phyloP scores from a whole-genome alignment of 306 rosid species.

The Rubus parviflorus region DNA sequence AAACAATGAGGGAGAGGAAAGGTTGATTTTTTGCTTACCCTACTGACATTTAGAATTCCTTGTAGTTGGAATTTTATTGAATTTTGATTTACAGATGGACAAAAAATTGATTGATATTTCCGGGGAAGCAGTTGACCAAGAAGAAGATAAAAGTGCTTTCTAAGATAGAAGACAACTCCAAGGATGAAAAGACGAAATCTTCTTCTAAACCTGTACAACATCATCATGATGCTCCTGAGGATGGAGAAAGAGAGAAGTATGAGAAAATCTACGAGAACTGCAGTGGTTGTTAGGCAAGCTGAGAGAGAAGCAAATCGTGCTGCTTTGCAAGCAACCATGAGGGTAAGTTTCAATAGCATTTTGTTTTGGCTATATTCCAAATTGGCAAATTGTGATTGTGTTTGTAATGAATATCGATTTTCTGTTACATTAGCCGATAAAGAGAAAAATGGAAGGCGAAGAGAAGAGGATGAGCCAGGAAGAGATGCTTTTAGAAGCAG shows the following conservation, averaged over 20 bases:
- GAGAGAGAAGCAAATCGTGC: conserved; percentile 96
- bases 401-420: conserved; percentile 8
- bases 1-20: conserved; percentile 54
- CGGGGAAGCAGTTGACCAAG: conserved; percentile 65
- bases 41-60: background rate
- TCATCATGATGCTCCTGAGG: conserved; percentile 57
- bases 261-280: conserved; percentile 84
- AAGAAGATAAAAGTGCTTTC: conserved; percentile 61
- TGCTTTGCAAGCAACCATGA: conserved; percentile 78
- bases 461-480: conserved; percentile 94
- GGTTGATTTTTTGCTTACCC: conserved; percentile 31
- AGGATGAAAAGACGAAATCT: conserved; percentile 37
- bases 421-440: conserved; percentile 53
- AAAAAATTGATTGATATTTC: conserved; percentile 63
- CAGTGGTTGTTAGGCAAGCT: conserved; percentile 85
- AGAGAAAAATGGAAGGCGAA: conserved; percentile 89
- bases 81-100: conserved; percentile 39
- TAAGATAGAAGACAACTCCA: conserved; percentile 42
- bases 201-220: conserved; percentile 52
- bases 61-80: background rate
- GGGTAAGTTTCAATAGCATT: conserved; percentile 46
- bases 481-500: conserved; percentile 98
- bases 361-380: background rate
- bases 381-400: background rate
- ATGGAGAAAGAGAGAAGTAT: conserved; percentile 52